A percentile compares a stretch with the other conserved stretches of the same genome.
Conservation (phyloP, 805 yeast genomes). For the Kodamaea neixiangensis region DNA sequence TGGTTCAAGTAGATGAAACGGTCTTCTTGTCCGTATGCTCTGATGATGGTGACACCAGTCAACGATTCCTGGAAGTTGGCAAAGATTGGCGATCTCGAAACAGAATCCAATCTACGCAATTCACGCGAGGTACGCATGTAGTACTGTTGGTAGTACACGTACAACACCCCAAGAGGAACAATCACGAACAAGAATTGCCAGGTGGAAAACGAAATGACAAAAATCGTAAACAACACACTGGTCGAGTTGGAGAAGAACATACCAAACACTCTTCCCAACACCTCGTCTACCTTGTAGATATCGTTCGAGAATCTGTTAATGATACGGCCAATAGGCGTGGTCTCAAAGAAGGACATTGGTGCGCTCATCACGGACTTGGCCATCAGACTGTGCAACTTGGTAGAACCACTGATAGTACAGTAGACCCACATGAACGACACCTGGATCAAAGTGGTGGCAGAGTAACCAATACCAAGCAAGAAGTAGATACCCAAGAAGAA, state of each 20-base stretch:
- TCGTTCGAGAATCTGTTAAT: slow-evolving; percentile 90
- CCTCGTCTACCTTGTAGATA: slow-evolving; percentile 84
- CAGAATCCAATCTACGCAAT: slow-evolving; percentile 77
- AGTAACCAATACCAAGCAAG: slow-evolving; percentile 67
- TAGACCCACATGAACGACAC: slow-evolving; percentile 71
- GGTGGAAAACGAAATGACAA: slow-evolving; percentile 81
- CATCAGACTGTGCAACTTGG: slow-evolving; percentile 73
- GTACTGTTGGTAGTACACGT: slow-evolving; percentile 73
- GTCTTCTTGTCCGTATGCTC: slow-evolving; percentile 68
- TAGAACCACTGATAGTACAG: slow-evolving; percentile 84
- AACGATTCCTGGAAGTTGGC: slow-evolving; percentile 85
- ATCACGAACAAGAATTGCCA: slow-evolving; percentile 80
- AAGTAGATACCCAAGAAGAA: slow-evolving; percentile 76
- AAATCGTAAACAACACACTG: slow-evolving; percentile 71
- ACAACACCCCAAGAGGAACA: slow-evolving; percentile 65
- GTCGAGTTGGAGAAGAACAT: slow-evolving; percentile 63
- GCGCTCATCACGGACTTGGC: slow-evolving; percentile 72
- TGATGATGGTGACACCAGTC: slow-evolving; percentile 71
- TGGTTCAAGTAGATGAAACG: slow-evolving; percentile 68
- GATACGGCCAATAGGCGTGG: slow-evolving; percentile 92
- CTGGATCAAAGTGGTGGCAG: slow-evolving; percentile 63
- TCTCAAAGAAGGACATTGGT: slow-evolving; percentile 94
- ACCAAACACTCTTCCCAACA: slow-evolving; percentile 66
- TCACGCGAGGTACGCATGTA: slow-evolving; percentile 79
- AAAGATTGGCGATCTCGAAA: slow-evolving; percentile 76